These are phyloP conservation scores for Chlamydomonas sphaeroides DNA, from an alignment of 139 green algal species.

Conservation along the genomic window DNA sequence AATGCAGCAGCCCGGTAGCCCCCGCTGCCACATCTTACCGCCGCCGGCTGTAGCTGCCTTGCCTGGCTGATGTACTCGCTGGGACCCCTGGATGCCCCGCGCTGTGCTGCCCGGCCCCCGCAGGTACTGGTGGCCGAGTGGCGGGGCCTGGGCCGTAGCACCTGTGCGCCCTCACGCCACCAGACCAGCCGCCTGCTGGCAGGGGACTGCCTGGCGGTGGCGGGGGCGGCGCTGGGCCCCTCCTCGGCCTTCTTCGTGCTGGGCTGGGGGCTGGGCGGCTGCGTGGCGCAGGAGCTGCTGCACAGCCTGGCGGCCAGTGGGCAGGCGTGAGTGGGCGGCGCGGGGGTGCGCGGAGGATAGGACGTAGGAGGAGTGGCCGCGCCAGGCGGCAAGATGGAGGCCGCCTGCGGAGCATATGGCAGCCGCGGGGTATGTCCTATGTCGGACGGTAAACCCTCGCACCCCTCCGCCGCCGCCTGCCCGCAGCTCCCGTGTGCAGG, in stretches of 20 bases:
- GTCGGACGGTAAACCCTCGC: not conserved
- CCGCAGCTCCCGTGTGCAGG: not conserved
- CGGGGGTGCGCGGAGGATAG: not conserved
- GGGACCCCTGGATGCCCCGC: not conserved
- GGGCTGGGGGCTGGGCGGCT: not conserved
- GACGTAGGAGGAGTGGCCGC: not conserved
- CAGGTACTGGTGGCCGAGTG: slow-evolving; percentile 1
- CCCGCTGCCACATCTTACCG: too few relatives aligned
- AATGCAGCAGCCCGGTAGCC: too few relatives aligned
- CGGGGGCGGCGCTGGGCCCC: not conserved
- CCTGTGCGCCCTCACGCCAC: not conserved
- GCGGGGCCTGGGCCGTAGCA: not conserved
- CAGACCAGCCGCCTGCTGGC: slow-evolving; percentile 1
- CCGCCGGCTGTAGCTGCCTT: too few relatives aligned
- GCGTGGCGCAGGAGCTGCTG: slow-evolving; percentile 19
- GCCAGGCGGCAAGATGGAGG: not conserved
- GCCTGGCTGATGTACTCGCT: not conserved
- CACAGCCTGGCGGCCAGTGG: not conserved
- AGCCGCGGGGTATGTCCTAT: not conserved
- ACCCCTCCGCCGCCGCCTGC: not conserved
- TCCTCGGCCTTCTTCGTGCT: not conserved
- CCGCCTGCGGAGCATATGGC: too few relatives aligned
- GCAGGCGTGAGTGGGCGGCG: not conserved
- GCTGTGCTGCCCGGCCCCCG: too few relatives aligned
- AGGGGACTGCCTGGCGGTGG: not conserved